phyloP scores from a whole-genome alignment of 371 early-diverging fungal species.

The Saksenaea oblongispora region DNA sequence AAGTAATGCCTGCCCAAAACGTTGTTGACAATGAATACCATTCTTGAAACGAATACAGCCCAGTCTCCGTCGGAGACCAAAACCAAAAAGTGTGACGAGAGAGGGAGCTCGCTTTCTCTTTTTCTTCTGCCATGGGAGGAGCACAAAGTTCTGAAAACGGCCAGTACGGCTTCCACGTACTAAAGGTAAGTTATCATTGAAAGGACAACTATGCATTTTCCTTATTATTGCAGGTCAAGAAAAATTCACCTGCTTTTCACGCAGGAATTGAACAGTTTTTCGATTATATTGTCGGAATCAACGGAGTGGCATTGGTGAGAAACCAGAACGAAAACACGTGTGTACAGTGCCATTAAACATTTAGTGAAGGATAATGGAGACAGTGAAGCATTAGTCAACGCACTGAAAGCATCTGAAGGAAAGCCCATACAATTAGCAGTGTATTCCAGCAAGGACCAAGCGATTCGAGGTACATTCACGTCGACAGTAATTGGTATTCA shows the following conservation, averaged over 20 bases:
- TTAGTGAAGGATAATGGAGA: conserved; percentile 47
- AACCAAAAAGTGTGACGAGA: background rate
- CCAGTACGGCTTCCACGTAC: conserved; percentile 49
- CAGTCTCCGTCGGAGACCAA: background rate
- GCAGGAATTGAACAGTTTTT: conserved; percentile 79
- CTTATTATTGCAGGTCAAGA: conserved; percentile 51
- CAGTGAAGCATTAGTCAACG: conserved; percentile 44
- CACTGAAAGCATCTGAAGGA: conserved; percentile 52
- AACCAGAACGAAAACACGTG: background rate
- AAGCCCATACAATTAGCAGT: conserved; percentile 61
- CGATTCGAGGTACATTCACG: conserved; percentile 50
- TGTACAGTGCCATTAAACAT: background rate
- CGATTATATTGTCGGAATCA: conserved; percentile 72
- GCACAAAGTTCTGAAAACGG: conserved; percentile 50
- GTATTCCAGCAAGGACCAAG: conserved; percentile 70
- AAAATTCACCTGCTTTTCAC: conserved; percentile 67
- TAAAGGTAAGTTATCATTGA: conserved; percentile 30
- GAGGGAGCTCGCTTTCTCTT: background rate
- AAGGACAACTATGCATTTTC: background rate
- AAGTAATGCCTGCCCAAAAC: too few relatives aligned
- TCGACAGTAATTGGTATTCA: background rate
- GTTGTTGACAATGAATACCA: too few relatives aligned
- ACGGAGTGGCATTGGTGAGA: conserved; percentile 58
- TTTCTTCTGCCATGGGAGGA: background rate
- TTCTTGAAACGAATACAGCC: too few relatives aligned